Base-by-base conservation (phyloP, 2,329 filamentous ascomycete species). In the Volutella citrinella region DNA sequence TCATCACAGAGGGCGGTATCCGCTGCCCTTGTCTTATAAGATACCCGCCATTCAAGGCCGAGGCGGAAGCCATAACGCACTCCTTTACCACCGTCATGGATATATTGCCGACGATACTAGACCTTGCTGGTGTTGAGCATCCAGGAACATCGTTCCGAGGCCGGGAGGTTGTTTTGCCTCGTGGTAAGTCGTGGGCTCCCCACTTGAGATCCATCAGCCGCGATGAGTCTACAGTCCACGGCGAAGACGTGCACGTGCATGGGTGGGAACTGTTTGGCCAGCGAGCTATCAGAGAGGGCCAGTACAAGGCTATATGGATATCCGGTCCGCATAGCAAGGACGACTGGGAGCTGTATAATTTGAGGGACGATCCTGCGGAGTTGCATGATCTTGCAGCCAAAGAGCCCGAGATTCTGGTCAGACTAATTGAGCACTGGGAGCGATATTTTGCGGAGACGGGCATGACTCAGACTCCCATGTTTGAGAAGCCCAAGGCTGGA, bases 201-300 rank as follows among this genome's bases (percentile, higher is more conserved):
- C 28, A 22, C 30, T 32, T 34, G n/a, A n/a, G n/a, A n/a, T 8
- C 21, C 16, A 3, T 30, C 33, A 10, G 9, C n/a, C 5, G 15
- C n/a, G 3, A 38, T 2, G 25, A 45, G 1, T 40, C 54, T 7
- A 16, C 10, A 7, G 25, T 45, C n/a, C 40, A 45, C 10, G 28
- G 30, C 4, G 42, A 45, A 10, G 36, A 63, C n/a, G 65, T 73
- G 29, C 68, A 70, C 38, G 67, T 75, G n/a, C 42, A 40, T 27
- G 76, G 75, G 9, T 80, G 76, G 76, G 76, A 79, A 37, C 68
- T 71, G 0, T 77, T 71, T 42, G 74, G 74, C 0, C 66, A 69
- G 4, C 32, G 44, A 3, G 76, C 76, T 0, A 64, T 79, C 9
- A 70, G 76, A 14, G 68, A 68, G 27, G 74, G 70, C 5, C 65